Conservation (phyloP, 495 filamentous ascomycete species). For the Tuber borchii region DNA sequence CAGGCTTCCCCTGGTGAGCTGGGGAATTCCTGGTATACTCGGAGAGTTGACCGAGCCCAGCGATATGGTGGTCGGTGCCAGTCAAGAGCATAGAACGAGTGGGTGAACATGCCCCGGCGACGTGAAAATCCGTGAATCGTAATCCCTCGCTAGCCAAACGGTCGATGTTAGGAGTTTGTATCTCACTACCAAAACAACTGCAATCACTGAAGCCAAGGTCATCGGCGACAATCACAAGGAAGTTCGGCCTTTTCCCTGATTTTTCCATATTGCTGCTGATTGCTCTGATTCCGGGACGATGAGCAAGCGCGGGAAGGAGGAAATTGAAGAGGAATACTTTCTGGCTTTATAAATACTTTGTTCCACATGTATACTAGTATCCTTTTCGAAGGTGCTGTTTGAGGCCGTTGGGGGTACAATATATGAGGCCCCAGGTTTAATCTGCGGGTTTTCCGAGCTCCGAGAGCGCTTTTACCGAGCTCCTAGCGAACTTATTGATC, state of each 20-base stretch:
- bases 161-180: constrained; percentile 57
- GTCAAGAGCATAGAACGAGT: constrained; percentile 57
- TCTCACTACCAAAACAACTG: constrained; percentile 58
- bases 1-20: constrained; percentile 49
- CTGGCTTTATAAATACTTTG: background rate
- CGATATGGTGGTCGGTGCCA: constrained; percentile 53
- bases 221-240: constrained; percentile 58
- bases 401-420: background rate
- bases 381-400: background rate
- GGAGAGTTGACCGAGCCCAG: constrained; percentile 48
- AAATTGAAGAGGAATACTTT: background rate
- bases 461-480: background rate
- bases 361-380: background rate
- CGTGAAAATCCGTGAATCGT: constrained; percentile 58
- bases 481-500: background rate
- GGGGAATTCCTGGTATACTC: constrained; percentile 43
- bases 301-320: background rate
- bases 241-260: constrained; percentile 48
- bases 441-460: background rate
- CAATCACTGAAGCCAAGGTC: constrained; percentile 60
- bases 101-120: constrained; percentile 59
- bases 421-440: background rate
- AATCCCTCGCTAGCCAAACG: constrained; percentile 52
- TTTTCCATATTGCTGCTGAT: background rate
- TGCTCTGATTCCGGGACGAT: background rate